Evolutionary conservation across 2,329 filamentous ascomycete genomes (phyloP).

Genomic region (Erysiphe pulchra): DNA sequence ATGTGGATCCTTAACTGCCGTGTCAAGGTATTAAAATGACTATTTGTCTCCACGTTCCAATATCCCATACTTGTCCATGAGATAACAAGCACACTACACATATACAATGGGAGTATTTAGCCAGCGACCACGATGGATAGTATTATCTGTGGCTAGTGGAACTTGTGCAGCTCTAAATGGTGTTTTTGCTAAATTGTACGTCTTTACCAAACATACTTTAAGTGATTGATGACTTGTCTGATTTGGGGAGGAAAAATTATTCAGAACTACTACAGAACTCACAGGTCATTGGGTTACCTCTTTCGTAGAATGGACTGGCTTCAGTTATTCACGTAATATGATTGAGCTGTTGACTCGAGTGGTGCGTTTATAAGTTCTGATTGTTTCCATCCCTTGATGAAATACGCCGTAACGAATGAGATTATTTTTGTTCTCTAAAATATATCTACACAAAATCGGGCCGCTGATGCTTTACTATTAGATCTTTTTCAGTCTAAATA

Average conservation of each 20-base stretch:
- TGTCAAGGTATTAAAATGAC: too few species aligned
- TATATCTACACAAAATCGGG: neutral
- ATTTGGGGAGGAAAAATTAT: neutral
- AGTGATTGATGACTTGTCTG: neutral
- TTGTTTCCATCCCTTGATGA: too few species aligned
- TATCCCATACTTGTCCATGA: too few species aligned
- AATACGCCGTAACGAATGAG: too few species aligned
- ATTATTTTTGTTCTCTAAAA: too few species aligned
- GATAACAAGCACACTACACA: too few species aligned
- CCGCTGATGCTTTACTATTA: conserved; percentile 1
- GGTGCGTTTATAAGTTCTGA: conserved; percentile 15
- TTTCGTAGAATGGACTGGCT: conserved; percentile 19
- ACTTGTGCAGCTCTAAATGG: conserved; percentile 61
- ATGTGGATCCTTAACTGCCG: too few species aligned
- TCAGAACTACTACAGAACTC: conserved; percentile 27
- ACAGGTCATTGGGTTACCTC: conserved; percentile 24
- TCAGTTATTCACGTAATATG: conserved; percentile 19
- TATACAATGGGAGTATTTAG: too few species aligned
- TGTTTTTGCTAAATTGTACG: conserved; percentile 48
- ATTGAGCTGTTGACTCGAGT: conserved; percentile 24
- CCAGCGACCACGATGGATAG: conserved; percentile 25
- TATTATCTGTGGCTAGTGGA: conserved; percentile 47
- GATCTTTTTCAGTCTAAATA: conserved; percentile 43
- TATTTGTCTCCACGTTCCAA: too few species aligned
- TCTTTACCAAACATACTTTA: neutral